Evolutionary conservation across 345 rosid species (phyloP), one percentile per base, ranked within the genome.

Genomic region (Iberis pinnata): DNA sequence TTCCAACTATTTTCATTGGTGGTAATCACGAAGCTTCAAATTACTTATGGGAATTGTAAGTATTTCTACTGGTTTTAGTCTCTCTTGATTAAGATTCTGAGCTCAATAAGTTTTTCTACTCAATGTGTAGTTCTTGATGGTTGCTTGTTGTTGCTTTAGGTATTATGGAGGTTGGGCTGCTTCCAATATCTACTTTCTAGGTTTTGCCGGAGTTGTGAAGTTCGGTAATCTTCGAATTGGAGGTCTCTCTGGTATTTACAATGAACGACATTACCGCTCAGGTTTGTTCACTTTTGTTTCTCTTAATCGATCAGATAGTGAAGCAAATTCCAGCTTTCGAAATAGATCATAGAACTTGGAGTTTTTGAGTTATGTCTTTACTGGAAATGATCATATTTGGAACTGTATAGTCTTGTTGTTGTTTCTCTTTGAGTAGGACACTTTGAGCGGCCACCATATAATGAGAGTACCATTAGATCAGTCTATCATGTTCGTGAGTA

Each of bases 11-110:
- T 4, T 92, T 92, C 73, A 85, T 92, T n/a, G 89, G 95, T 14
- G 96, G 98, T 7, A 92, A 92, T 67, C 98, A 88, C 27, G 98
- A 92, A 71, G 98, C 98, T 67, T 92, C 95, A 6, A 92, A 88
- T 61, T 88, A 88, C 75, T 71, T 83, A 63, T 92, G 95, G 95
- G 97, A 92, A 71, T 42, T 88, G 96, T 83, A 55, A 69, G 95
- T 22, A 6, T 69, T 49, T 12, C 36, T 31, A 42, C 18, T 18
- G 36, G 7, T 16, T 38, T n/a, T 37, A 3, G 25, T 11, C 18
- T 33, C 12, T 19, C 18, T n/a, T n/a, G 22, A 1, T 46, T 27
- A 18, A 16, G 40, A 41, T 15, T 17, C 9, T 24, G 50, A 36
- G 70, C 22, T 37, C 25, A 18, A 27, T 12, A 20, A 33, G 9